These are phyloP conservation scores for Mycena sp. DNA, from an alignment of 1,284 basidiomycete genomes.

Conservation along the genomic window DNA sequence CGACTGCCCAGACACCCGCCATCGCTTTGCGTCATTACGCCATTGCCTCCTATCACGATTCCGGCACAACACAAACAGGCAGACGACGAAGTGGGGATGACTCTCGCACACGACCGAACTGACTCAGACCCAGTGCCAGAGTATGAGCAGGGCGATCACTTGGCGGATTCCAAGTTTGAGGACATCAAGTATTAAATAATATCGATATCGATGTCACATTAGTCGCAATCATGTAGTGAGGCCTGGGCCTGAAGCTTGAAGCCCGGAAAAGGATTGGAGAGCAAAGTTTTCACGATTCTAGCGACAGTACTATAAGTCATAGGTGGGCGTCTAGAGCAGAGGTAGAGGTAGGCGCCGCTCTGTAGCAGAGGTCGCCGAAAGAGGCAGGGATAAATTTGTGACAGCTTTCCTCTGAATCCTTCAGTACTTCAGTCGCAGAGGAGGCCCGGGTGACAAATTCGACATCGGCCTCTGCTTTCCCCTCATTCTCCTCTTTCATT, in stretches of 20 bases:
- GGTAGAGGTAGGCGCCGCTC: not conserved
- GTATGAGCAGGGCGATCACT: slow-evolving; percentile 18
- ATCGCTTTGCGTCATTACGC: slow-evolving; percentile 27
- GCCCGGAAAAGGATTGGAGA: too few relatives aligned
- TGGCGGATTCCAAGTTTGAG: not conserved
- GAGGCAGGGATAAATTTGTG: not conserved
- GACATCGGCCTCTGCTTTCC: not conserved
- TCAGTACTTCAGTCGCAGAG: not conserved
- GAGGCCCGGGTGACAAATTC: not conserved
- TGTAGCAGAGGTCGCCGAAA: slow-evolving; percentile 12
- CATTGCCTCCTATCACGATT: slow-evolving; percentile 23
- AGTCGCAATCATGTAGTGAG: too few relatives aligned
- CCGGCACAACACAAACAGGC: not conserved
- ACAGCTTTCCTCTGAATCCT: not conserved
- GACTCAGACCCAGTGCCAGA: slow-evolving; percentile 19
- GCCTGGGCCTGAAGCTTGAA: too few relatives aligned
- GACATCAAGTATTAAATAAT: not conserved
- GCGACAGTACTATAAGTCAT: too few relatives aligned
- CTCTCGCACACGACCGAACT: not conserved
- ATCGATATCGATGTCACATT: too few relatives aligned
- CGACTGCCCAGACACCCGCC: slow-evolving; percentile 32
- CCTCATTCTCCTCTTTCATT: slow-evolving; percentile 11
- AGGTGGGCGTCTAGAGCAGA: too few relatives aligned
- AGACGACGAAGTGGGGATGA: not conserved
- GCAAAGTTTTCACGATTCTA: too few relatives aligned